A percentile compares a stretch with the other conserved stretches of the same genome.
Evolutionary conservation across 495 filamentous ascomycete species (phyloP).

Genomic region (Pseudevernia furfuracea): DNA sequence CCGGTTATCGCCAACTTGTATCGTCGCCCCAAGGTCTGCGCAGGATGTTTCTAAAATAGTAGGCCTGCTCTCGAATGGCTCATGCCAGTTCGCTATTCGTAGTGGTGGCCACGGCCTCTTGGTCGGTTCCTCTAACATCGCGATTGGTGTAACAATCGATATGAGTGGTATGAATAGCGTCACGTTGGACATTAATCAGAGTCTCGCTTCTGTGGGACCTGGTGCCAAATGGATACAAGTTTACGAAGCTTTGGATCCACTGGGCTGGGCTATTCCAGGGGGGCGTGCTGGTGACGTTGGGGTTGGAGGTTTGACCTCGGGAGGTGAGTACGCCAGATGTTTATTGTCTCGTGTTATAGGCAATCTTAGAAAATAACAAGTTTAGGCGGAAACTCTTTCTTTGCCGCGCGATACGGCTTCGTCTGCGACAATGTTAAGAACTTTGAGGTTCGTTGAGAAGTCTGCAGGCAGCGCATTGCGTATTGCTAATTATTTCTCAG

Average conservation of each 20-base stretch:
- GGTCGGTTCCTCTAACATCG: slow-evolving; percentile 28
- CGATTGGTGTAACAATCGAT: slow-evolving; percentile 31
- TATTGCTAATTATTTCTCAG: slow-evolving; percentile 11
- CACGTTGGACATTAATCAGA: slow-evolving; percentile 8
- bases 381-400: slow-evolving; percentile 27
- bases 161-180: slow-evolving; percentile 25
- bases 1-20: slow-evolving; percentile 10
- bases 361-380: no score
- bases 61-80: not conserved
- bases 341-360: no score
- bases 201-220: slow-evolving; percentile 7
- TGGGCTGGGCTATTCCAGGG: slow-evolving; percentile 30
- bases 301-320: slow-evolving; percentile 35
- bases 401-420: slow-evolving; percentile 20
- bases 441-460: slow-evolving; percentile 13
- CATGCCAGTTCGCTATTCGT: slow-evolving; percentile 3
- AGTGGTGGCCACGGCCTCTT: slow-evolving; percentile 28
- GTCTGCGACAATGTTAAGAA: slow-evolving; percentile 25
- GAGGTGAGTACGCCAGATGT: no score
- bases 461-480: not conserved
- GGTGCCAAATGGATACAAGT: slow-evolving; percentile 22
- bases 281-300: slow-evolving; percentile 35
- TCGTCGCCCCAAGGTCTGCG: slow-evolving; percentile 2
- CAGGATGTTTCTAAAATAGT: slow-evolving; percentile 30
- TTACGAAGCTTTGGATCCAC: slow-evolving; percentile 6